phyloP scores from a whole-genome alignment of 1,284 basidiomycete species.

The Thecaphora thlaspeos region DNA sequence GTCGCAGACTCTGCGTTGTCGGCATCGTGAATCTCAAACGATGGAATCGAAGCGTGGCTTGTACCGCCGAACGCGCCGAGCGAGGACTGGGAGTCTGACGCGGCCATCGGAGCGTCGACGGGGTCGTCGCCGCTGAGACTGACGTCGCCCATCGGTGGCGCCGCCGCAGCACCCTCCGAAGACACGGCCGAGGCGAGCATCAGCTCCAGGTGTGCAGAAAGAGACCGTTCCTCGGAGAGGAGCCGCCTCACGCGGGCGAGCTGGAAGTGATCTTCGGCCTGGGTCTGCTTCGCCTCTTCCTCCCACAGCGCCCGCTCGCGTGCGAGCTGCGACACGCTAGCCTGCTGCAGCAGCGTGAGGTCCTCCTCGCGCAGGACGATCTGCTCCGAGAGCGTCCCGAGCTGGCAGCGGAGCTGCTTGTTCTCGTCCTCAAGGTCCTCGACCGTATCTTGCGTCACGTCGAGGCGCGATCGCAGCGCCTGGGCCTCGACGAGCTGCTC shows the following conservation, averaged over 20 bases:
- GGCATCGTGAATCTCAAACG: neutral
- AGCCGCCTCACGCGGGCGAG: slow-evolving; percentile 1
- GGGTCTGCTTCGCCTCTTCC: slow-evolving; percentile 5
- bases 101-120: neutral
- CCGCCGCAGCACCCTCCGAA: too few relatives aligned
- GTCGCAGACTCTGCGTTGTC: neutral
- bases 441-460: slow-evolving; percentile 18
- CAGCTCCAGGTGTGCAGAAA: neutral
- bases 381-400: slow-evolving; percentile 20
- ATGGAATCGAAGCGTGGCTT: neutral
- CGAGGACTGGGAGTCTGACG: neutral
- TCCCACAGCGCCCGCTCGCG: slow-evolving; percentile 8
- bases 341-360: slow-evolving; percentile 9
- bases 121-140: neutral
- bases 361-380: slow-evolving; percentile 22
- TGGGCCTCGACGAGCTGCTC: slow-evolving; percentile 28
- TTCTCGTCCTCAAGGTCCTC: slow-evolving; percentile 36
- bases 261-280: slow-evolving; percentile 4
- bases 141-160: neutral
- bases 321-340: slow-evolving; percentile 2
- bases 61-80: neutral
- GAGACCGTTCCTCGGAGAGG: slow-evolving; percentile 13
- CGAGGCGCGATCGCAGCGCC: slow-evolving; percentile 8
- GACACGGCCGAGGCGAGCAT: neutral
- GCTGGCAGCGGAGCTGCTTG: slow-evolving; percentile 16